Base-by-base conservation (phyloP, 768 basidiomycete genomes). In the Mycena polygramma region DNA sequence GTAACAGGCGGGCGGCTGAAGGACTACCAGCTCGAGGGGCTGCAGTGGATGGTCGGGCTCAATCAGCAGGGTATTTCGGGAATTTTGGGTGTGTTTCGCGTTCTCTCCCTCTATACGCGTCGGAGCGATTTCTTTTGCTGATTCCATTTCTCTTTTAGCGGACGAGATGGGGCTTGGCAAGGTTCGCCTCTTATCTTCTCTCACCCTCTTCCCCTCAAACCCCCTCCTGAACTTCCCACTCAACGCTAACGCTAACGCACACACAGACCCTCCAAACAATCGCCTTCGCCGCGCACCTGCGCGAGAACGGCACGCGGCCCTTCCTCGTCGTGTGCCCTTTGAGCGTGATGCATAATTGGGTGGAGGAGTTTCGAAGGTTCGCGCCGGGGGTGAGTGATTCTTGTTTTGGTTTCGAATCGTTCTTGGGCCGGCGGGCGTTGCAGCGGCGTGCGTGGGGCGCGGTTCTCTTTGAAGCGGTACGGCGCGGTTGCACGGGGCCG, bases 111-210 rank as follows among this genome's bases (percentile, higher is more conserved):
- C 24, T 24, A 69, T 15, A 10, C 51, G n/a, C n/a, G n/a, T n/a
- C n/a, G n/a, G n/a, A n/a, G n/a, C n/a, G n/a, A 2, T 26, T 26
- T 39, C 51, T 41, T 13, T 68, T 24, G 19, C 11, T 39, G 13
- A 39, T 39, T 39, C 7, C 7, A 22, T 15, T 6, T 24, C n/a
- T 37, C 58, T 51, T 39, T 39, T 41, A 91, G 96, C 96, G 35
- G 96, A 98, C 75, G 96, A 98, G 78, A 98, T 98, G 96, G 96
- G 96, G 22, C 82, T 97, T 1, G 96, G 96, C 59, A 95, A 93
- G 86, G 92, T 91, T 73, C 65, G 7, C 36, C 4, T 15, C 15
- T 51, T 10, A 61, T 52, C 57, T 20, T 22, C 24, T 22, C 39
- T 37, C 4, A 39, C 41, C 22, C 17, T n/a, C 7, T 7, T 48